A percentile compares a stretch with the other conserved stretches of the same genome.
Conservation (phyloP, 2,329 filamentous ascomycete species). For the Botrytis fabae region DNA sequence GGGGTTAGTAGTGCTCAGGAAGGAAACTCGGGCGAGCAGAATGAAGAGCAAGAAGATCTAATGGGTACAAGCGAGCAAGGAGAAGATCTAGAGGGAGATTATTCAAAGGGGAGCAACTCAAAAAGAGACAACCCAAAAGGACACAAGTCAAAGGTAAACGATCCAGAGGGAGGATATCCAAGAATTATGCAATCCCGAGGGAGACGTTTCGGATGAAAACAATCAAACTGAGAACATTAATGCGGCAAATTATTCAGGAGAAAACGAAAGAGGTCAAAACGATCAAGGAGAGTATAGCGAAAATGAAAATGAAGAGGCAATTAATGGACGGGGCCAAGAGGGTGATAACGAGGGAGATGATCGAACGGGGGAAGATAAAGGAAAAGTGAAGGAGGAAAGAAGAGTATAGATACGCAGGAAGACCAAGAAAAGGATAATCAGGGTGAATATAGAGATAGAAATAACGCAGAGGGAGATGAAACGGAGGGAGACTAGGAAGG, state of each 20-base stretch:
- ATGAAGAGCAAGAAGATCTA: too few relatives aligned
- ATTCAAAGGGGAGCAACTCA: not conserved
- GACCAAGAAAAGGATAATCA: not conserved
- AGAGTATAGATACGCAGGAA: not conserved
- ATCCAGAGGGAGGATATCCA: not conserved
- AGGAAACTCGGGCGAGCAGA: too few relatives aligned
- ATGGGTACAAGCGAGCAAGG: too few relatives aligned
- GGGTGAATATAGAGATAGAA: not conserved
- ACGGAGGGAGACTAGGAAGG: not conserved
- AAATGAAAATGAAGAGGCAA: not conserved
- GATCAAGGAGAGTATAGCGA: not conserved
- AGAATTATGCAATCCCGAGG: not conserved
- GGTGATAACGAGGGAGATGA: too few relatives aligned
- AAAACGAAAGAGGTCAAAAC: not conserved
- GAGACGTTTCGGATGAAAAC: too few relatives aligned
- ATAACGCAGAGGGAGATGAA: not conserved
- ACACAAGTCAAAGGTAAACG: too few relatives aligned
- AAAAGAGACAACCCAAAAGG: too few relatives aligned
- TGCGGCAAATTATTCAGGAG: not conserved
- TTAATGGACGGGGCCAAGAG: not conserved
- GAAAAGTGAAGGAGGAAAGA: rapidly evolving
- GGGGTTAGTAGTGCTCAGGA: too few relatives aligned
- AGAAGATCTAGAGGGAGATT: not conserved
- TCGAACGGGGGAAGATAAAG: not conserved
- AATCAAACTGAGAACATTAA: not conserved